These are phyloP conservation scores for Paxillus ammoniavirescens DNA, from an alignment of 768 basidiomycete species.

Conservation along the genomic window DNA sequence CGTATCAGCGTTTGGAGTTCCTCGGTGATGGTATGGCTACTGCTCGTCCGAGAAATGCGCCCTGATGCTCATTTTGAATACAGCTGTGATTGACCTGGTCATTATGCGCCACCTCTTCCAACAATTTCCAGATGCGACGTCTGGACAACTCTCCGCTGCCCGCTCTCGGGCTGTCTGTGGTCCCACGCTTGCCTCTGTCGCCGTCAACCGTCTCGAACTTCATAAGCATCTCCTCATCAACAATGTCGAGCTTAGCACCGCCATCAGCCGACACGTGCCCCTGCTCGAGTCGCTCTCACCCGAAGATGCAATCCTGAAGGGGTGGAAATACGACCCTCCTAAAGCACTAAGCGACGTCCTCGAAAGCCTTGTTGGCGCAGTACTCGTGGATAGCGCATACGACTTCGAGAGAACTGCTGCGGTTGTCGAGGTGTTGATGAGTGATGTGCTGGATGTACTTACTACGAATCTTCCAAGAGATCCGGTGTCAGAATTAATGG, in stretches of 20 bases:
- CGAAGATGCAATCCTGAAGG: constrained; percentile 60
- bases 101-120: constrained; percentile 70
- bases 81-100: constrained; percentile 71
- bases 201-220: constrained; percentile 60
- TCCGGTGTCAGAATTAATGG: constrained; percentile 69
- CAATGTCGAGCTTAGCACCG: constrained; percentile 61
- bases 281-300: constrained; percentile 54
- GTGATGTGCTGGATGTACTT: constrained; percentile 60
- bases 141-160: constrained; percentile 73
- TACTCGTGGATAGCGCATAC: constrained; percentile 78
- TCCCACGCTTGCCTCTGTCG: constrained; percentile 66
- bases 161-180: constrained; percentile 73
- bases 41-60: neutral
- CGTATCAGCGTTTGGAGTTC: constrained; percentile 87
- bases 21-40: constrained; percentile 75
- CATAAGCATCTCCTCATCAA: constrained; percentile 73
- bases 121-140: constrained; percentile 68
- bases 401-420: constrained; percentile 65
- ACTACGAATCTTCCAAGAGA: constrained; percentile 61
- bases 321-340: constrained; percentile 84
- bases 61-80: constrained; percentile 7
- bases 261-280: constrained; percentile 61
- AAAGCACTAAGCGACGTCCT: constrained; percentile 84
- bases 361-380: constrained; percentile 81
- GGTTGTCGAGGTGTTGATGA: constrained; percentile 63